Conservation (phyloP, 2,329 filamentous ascomycete genomes). For the Ascosphaera aggregata region DNA sequence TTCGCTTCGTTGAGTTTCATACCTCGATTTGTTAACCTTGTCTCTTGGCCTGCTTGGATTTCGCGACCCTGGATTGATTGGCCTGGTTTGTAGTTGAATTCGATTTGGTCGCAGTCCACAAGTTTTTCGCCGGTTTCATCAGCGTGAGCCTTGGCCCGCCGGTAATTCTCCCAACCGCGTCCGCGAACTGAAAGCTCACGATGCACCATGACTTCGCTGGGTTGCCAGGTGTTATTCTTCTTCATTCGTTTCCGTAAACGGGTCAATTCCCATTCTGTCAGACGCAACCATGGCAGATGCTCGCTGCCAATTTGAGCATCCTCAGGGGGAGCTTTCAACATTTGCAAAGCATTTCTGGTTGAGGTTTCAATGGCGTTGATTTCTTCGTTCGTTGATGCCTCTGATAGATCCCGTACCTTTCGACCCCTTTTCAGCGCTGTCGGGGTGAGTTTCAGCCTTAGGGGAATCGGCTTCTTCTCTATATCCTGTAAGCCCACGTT, state of each 20-base stretch:
- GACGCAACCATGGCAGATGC: slow-evolving; percentile 37
- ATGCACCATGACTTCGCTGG: slow-evolving; percentile 42
- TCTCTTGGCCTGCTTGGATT: slow-evolving; percentile 19
- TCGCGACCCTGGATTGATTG: slow-evolving; percentile 19
- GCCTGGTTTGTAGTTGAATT: slow-evolving; percentile 15
- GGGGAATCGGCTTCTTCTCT: slow-evolving; percentile 1
- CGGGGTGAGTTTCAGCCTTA: slow-evolving; percentile 6
- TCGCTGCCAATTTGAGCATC: slow-evolving; percentile 36
- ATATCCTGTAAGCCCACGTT: neutral
- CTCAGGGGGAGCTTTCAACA: slow-evolving; percentile 33
- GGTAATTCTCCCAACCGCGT: slow-evolving; percentile 28
- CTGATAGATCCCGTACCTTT: slow-evolving; percentile 1
- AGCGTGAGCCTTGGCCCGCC: slow-evolving; percentile 26
- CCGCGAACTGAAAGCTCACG: slow-evolving; percentile 36
- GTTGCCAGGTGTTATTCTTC: slow-evolving; percentile 46
- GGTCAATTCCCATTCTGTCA: slow-evolving; percentile 46
- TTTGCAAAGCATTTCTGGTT: slow-evolving; percentile 35
- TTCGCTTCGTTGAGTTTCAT: slow-evolving; percentile 39
- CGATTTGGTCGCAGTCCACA: slow-evolving; percentile 29
- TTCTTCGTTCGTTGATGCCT: slow-evolving; percentile 28
- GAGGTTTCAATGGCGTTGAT: slow-evolving; percentile 32
- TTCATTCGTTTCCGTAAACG: slow-evolving; percentile 45
- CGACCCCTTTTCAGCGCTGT: slow-evolving; percentile 7
- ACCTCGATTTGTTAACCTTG: slow-evolving; percentile 31
- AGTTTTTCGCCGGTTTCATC: slow-evolving; percentile 29